phyloP scores from a whole-genome alignment of 2,329 filamentous ascomycete genomes.

The Pseudogymnoascus sp. region DNA sequence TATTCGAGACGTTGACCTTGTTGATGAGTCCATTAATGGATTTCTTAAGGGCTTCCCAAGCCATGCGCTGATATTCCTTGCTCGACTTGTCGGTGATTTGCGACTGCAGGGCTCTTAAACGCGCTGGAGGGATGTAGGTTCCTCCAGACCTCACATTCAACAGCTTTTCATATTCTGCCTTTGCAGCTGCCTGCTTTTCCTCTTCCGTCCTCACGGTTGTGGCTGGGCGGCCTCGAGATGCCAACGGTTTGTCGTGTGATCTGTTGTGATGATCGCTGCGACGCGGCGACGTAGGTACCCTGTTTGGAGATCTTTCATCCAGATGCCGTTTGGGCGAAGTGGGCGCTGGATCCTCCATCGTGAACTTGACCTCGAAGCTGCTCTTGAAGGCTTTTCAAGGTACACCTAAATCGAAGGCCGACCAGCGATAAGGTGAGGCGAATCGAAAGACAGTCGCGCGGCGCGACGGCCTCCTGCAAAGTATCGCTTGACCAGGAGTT shows the following conservation, averaged over 20 bases:
- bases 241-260: conserved; percentile 12
- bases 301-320: conserved; percentile 13
- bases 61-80: conserved; percentile 98
- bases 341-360: conserved; percentile 17
- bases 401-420: not conserved
- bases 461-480: not conserved
- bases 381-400: not conserved
- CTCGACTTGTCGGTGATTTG: conserved; percentile 94
- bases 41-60: conserved; percentile 98
- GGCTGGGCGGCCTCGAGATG: conserved; percentile 15
- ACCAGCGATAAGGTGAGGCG: conserved; percentile 3
- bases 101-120: conserved; percentile 82
- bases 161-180: conserved; percentile 89
- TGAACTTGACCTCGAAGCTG: conserved; percentile 5
- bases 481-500: not conserved
- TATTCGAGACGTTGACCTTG: conserved; percentile 97
- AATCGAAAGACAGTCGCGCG: not conserved
- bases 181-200: conserved; percentile 78
- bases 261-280: conserved; percentile 21
- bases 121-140: conserved; percentile 90
- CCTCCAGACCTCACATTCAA: conserved; percentile 89
- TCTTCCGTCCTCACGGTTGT: conserved; percentile 51
- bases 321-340: conserved; percentile 11
- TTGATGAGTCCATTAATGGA: conserved; percentile 98
- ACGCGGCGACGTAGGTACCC: conserved; percentile 15